Percentiles rank a stretch among this genome's conserved stretches.
Conservation (phyloP, 225 moss, liverwort and hornwort species). For the Rhytidiadelphus loreus region DNA sequence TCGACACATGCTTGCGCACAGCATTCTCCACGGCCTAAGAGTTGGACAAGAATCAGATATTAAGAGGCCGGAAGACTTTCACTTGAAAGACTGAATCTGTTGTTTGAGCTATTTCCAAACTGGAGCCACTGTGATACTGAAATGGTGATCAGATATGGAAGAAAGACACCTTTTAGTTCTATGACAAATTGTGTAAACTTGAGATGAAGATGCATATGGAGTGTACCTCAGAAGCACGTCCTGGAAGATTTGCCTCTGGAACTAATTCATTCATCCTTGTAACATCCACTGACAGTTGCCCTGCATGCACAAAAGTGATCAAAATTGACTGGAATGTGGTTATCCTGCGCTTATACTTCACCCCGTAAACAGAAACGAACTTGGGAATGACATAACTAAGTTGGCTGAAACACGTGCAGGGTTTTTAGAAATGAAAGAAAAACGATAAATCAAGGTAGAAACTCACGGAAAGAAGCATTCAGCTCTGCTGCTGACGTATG, state of each 20-base stretch:
- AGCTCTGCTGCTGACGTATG: conserved; percentile 63
- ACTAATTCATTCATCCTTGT: conserved; percentile 77
- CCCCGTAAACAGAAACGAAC: background rate
- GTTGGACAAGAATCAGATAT: background rate
- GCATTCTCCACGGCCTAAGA: conserved; percentile 75
- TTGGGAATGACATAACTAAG: background rate
- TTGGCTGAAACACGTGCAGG: background rate
- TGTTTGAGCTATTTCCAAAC: background rate
- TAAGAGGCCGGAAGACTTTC: background rate
- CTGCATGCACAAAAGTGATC: conserved; percentile 32
- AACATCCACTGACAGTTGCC: conserved; percentile 61
- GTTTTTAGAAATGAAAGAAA: background rate
- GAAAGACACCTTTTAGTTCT: background rate
- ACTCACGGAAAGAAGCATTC: conserved; percentile 74
- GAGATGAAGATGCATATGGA: background rate
- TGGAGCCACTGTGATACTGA: background rate
- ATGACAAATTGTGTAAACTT: background rate
- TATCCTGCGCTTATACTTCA: too few relatives aligned
- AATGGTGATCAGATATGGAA: background rate
- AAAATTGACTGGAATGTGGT: background rate
- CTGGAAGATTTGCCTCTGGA: conserved; percentile 74
- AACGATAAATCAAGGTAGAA: background rate
- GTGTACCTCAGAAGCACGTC: conserved; percentile 60
- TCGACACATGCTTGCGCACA: conserved; percentile 64
- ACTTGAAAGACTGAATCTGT: background rate